Evolutionary conservation across 176 grass and related monocot species (phyloP), one percentile per base, ranked within the genome.

Genomic region (Cenchrus americanus): DNA sequence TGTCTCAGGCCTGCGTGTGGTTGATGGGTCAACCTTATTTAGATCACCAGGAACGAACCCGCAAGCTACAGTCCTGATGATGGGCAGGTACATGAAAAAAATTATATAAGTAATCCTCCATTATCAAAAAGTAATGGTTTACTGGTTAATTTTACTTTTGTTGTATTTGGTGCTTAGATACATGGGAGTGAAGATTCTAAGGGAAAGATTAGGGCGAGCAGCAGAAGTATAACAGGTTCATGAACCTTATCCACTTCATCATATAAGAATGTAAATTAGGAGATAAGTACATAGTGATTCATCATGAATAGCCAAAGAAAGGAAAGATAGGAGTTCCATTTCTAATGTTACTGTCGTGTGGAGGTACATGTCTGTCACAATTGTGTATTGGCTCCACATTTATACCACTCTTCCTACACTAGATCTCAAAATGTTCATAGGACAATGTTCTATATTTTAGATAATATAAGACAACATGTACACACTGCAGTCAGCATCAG

Each of bases 171-270:
- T 65, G 50, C 13, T 18, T 83, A 96, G 94, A 85, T 96, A 93
- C 80, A 91, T 96, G 94, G 94, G 94, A 83, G 78, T 93, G 75
- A 93, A 91, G 81, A 96, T 96, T 48, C 49, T 96, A 77, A 87
- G 88, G 81, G 80, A 89, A 77, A 93, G 89, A 50, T 77, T 91
- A 80, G 91, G 88, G 32, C 72, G 5, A 70, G 71, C 70, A n/a
- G 84, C 88, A 78, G 88, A 84, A 62, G 61, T 86, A 79, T 90
- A 69, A 75, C 10, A 61, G 59, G 83, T 82, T 73, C 14, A 65
- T 83, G 78, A 66, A 72, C 66, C 15, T 67, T 82, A 58, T 86
- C 37, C 42, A 61, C 15, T 54, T 74, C 22, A 83, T 68, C 41
- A 22, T 74, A 42, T 79, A 86, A 72, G 80, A 83, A 83, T 61